These are phyloP conservation scores for Claviceps cyperi DNA, from an alignment of 2,329 filamentous ascomycete genomes.

Conservation along the genomic window DNA sequence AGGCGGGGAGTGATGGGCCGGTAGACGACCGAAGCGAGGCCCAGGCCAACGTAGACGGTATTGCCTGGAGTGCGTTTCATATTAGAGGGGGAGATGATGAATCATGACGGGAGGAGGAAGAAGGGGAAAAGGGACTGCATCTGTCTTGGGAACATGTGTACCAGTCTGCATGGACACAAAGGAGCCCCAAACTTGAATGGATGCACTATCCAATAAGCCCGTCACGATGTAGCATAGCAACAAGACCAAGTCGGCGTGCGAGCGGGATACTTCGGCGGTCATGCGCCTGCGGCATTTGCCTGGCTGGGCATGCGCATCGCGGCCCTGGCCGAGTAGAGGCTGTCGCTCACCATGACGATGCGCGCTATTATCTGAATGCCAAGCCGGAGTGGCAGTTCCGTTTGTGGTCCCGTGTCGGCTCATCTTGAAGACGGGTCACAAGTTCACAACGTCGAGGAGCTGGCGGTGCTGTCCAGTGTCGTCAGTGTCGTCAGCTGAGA, in stretches of 20 bases:
- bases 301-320: slow-evolving; percentile 9
- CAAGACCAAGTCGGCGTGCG: slow-evolving; percentile 53
- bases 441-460: too few species aligned
- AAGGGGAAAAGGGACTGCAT: neutral
- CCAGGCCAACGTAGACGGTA: slow-evolving; percentile 65
- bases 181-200: slow-evolving; percentile 62
- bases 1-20: slow-evolving; percentile 15
- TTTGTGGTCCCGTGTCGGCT: slow-evolving; percentile 8
- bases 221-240: slow-evolving; percentile 64
- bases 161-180: slow-evolving; percentile 80
- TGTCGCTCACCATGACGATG: slow-evolving; percentile 9
- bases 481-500: neutral
- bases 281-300: slow-evolving; percentile 20
- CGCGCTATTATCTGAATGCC: neutral
- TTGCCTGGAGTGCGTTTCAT: slow-evolving; percentile 40
- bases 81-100: neutral
- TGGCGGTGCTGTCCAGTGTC: too few species aligned
- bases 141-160: slow-evolving; percentile 16
- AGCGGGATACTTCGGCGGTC: slow-evolving; percentile 37
- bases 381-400: neutral
- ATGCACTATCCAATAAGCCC: slow-evolving; percentile 61
- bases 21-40: slow-evolving; percentile 41
- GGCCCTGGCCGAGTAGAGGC: slow-evolving; percentile 16
- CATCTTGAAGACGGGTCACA: slow-evolving; percentile 1
- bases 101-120: too few species aligned